Conservation (phyloP, 2,329 filamentous ascomycete species). For the Cytospora piceae region DNA sequence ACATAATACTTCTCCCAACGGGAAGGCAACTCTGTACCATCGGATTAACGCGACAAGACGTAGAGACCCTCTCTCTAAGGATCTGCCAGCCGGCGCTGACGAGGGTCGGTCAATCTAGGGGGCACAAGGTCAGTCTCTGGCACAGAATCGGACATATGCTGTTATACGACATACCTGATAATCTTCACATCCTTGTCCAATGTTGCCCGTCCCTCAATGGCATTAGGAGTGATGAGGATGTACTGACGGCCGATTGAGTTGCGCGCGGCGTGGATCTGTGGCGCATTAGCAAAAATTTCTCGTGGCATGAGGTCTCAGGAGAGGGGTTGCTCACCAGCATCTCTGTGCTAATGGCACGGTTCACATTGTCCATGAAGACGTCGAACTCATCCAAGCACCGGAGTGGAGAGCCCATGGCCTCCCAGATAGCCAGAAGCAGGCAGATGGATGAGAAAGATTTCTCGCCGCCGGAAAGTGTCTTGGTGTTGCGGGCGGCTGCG, state of each 20-base stretch:
- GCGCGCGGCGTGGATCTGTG: constrained; percentile 78
- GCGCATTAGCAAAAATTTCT: constrained; percentile 31
- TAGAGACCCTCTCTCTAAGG: constrained; percentile 4
- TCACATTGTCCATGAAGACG: constrained; percentile 98
- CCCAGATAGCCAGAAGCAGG: constrained; percentile 89
- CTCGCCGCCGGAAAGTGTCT: constrained; percentile 92
- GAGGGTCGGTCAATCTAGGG: constrained; percentile 60
- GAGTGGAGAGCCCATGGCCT: constrained; percentile 95
- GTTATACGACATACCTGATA: constrained; percentile 61
- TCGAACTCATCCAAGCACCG: constrained; percentile 97
- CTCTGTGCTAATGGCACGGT: constrained; percentile 87
- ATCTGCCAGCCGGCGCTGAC: constrained; percentile 53
- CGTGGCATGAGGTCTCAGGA: background rate
- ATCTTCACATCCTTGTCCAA: constrained; percentile 75
- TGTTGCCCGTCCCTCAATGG: constrained; percentile 65
- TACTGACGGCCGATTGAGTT: constrained; percentile 90
- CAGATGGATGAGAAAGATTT: constrained; percentile 98
- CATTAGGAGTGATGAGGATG: constrained; percentile 93
- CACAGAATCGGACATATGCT: background rate
- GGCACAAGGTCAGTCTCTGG: constrained; percentile 7
- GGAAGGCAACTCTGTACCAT: background rate
- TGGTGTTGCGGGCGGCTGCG: constrained; percentile 77
- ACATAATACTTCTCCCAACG: background rate
- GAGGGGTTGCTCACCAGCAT: constrained; percentile 72
- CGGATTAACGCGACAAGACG: background rate